Evolutionary conservation across 495 filamentous ascomycete species (phyloP).

Genomic region (Trichoderma asperelloides): DNA sequence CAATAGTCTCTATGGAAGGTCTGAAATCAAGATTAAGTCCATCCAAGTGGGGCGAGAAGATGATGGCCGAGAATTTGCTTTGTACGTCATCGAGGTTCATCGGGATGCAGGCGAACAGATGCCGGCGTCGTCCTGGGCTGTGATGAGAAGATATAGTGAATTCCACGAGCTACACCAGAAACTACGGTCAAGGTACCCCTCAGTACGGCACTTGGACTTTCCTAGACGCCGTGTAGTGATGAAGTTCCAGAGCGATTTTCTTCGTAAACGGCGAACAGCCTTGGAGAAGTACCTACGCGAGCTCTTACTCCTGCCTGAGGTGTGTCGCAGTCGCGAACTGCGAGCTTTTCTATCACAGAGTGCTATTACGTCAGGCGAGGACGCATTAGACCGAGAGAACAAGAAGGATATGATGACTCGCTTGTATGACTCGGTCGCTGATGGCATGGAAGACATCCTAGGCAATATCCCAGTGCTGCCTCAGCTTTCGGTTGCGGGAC

Average conservation of each 20-base stretch:
- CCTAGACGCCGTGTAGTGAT: constrained; percentile 85
- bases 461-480: constrained; percentile 92
- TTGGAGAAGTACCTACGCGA: constrained; percentile 82
- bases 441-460: constrained; percentile 97
- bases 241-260: constrained; percentile 91
- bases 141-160: constrained; percentile 83
- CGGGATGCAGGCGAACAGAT: constrained; percentile 84
- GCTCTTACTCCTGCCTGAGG: constrained; percentile 77
- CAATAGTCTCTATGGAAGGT: constrained; percentile 91
- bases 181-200: constrained; percentile 71
- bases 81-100: constrained; percentile 88
- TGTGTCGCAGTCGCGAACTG: constrained; percentile 87
- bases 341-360: constrained; percentile 90
- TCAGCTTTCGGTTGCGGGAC: constrained; percentile 84
- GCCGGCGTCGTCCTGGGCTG: constrained; percentile 73
- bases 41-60: constrained; percentile 88
- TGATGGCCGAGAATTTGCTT: constrained; percentile 85
- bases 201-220: constrained; percentile 83
- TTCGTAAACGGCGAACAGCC: constrained; percentile 74
- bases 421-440: constrained; percentile 90
- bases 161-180: constrained; percentile 94
- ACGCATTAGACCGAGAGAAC: constrained; percentile 42
- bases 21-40: constrained; percentile 77
- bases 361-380: constrained; percentile 53
- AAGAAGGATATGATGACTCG: constrained; percentile 86